Evolutionary conservation across 2,329 filamentous ascomycete genomes (phyloP), one percentile per base, ranked within the genome.

Genomic region (Chrysoporthe deuterocubensis): DNA sequence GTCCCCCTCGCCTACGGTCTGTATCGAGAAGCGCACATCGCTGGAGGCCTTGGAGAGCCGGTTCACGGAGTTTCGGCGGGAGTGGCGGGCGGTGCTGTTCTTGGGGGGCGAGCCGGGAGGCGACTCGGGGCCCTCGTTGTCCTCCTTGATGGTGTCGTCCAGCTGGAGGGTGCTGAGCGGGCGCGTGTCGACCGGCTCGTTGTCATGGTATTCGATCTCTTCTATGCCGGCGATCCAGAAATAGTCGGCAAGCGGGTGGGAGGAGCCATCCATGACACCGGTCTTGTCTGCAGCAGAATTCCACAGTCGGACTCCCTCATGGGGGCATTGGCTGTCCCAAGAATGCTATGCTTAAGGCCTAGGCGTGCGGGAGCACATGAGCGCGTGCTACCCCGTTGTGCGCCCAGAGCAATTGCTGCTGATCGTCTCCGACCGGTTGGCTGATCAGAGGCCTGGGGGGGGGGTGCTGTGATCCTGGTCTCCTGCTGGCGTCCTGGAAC

Each of bases 181-280:
- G 63, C 78, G 78, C 32, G 68, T 56, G 46, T 69, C 65, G 21
- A 62, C 40, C 3, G 57, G 65, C 32, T 69, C 68, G 73, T 81
- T 76, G 72, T 90, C 89, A 70, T 87, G 84, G 80, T 91, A 90
- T 67, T 86, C 84, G 73, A 91, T 84, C 70, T 87, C 86, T 78
- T 91, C 89, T 79, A 92, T 84, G 74, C 89, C 89, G 72, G 89
- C 89, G 77, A 92, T 91, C 89, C 89, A 92, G 79, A 92, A 92
- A 81, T 92, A 92, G 78, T 92, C 89, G 78, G 89, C 89, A 77
- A 92, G 83, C 76, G 89, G 89, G 71, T 84, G 84, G 71, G 88
- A 89, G 69, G 87, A 83, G 80, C 78, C 82, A 76, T 88, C 86
- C 86, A 89, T 89, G 81, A 80, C 84, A 81, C 65, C 50, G 57